phyloP scores from a whole-genome alignment of 352 stramenopile species.

The Globisporangium megalacanthum region DNA sequence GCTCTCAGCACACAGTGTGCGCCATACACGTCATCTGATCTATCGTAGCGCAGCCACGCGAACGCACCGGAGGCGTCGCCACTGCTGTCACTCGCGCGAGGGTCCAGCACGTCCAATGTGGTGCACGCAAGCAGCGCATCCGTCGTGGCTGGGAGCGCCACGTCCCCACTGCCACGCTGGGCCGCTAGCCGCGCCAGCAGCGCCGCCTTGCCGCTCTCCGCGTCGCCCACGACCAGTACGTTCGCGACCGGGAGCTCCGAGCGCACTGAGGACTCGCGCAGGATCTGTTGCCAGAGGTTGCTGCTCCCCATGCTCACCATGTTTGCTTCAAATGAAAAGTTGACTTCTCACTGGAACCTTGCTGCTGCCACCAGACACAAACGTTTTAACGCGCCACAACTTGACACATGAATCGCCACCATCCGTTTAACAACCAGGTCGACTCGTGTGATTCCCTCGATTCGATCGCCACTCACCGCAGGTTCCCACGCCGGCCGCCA shows the following conservation, averaged over 20 bases:
- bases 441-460: slow-evolving; percentile 1
- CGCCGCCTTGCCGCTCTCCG: slow-evolving; percentile 68
- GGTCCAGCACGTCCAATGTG: slow-evolving; percentile 64
- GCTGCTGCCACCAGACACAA: too few species aligned
- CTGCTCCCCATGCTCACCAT: not conserved
- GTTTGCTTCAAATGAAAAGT: not conserved
- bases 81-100: slow-evolving; percentile 45
- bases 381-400: too few species aligned
- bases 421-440: too few species aligned
- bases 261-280: slow-evolving; percentile 75
- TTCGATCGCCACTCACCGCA: not conserved
- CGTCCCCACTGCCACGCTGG: slow-evolving; percentile 18
- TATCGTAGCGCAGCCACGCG: too few species aligned
- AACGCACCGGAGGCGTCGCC: slow-evolving; percentile 33
- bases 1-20: not conserved
- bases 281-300: slow-evolving; percentile 83
- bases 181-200: slow-evolving; percentile 44
- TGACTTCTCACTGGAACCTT: not conserved
- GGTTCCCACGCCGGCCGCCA: too few species aligned
- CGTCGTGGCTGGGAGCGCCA: slow-evolving; percentile 14
- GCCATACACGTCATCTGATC: too few species aligned
- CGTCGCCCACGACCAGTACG: slow-evolving; percentile 65
- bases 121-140: slow-evolving; percentile 55
- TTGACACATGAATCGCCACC: too few species aligned
- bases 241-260: slow-evolving; percentile 61